Conservation (phyloP, 2,329 filamentous ascomycete genomes). For the Alternaria ethzedia region DNA sequence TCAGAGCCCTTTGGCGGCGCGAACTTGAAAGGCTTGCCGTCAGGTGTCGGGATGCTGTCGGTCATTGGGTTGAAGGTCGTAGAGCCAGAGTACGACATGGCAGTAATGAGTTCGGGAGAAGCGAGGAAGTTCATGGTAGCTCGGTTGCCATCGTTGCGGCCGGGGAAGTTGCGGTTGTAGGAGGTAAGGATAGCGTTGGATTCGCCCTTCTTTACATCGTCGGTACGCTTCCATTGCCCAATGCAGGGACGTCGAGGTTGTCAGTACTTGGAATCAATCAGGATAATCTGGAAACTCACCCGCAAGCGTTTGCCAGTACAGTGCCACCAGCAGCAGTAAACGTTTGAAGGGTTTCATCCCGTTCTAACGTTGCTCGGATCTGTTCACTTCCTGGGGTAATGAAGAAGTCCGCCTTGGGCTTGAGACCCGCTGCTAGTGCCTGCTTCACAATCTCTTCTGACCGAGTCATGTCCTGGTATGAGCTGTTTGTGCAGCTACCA, state of each 20-base stretch:
- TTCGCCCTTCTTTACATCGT: constrained; percentile 82
- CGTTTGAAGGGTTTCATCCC: constrained; percentile 84
- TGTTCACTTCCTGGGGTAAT: constrained; percentile 97
- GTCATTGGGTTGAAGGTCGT: constrained; percentile 97
- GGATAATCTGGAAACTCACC: constrained; percentile 16
- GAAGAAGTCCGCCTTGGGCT: constrained; percentile 90
- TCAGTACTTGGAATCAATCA: constrained; percentile 12
- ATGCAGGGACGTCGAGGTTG: constrained; percentile 72
- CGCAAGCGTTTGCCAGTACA: constrained; percentile 93
- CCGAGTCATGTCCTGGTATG: constrained; percentile 98
- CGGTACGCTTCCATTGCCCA: constrained; percentile 88
- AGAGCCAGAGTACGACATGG: constrained; percentile 88
- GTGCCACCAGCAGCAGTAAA: constrained; percentile 87
- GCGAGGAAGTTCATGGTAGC: constrained; percentile 99
- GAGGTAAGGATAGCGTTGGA: constrained; percentile 94
- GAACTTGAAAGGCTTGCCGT: constrained; percentile 85
- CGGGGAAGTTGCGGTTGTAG: constrained; percentile 98
- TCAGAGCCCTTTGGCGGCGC: constrained; percentile 69
- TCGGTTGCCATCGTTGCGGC: constrained; percentile 94
- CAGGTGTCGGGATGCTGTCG: constrained; percentile 79
- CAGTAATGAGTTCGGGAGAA: constrained; percentile 94
- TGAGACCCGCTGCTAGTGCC: constrained; percentile 84
- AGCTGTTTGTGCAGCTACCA: constrained; percentile 98
- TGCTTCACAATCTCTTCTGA: constrained; percentile 93
- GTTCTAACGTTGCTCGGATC: constrained; percentile 90